Percentiles rank a stretch among this genome's conserved stretches.
Conservation (phyloP, 2,329 filamentous ascomycete species). For the Pseudopyricularia javanii region DNA sequence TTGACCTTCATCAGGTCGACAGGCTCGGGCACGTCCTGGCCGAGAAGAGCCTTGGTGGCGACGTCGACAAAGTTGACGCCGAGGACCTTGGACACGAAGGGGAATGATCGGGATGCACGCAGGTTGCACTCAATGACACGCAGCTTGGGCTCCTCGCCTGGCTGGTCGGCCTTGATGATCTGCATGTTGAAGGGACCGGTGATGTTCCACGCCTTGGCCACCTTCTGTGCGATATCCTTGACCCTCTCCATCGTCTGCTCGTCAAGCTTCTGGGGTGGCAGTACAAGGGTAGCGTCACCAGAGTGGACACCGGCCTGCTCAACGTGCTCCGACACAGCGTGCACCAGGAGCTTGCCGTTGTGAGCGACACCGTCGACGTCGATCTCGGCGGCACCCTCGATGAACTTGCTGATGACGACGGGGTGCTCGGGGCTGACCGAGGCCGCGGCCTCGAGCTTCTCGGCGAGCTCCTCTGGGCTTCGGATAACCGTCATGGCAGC, state of each 20-base stretch:
- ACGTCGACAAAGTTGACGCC: constrained; percentile 95
- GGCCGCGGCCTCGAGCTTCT: constrained; percentile 84
- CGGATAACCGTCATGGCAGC: constrained; percentile 97
- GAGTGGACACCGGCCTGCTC: constrained; percentile 98
- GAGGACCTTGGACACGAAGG: constrained; percentile 94
- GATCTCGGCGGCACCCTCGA: constrained; percentile 91
- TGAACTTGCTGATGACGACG: constrained; percentile 97
- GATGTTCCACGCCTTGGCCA: constrained; percentile 93
- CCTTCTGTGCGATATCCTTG: constrained; percentile 93
- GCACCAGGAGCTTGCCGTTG: constrained; percentile 73
- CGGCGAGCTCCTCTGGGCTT: constrained; percentile 77
- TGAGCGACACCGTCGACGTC: constrained; percentile 90
- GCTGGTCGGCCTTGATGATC: constrained; percentile 84
- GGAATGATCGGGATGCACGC: constrained; percentile 93
- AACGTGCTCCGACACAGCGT: constrained; percentile 90
- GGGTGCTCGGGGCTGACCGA: constrained; percentile 92
- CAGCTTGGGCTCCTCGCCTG: constrained; percentile 61
- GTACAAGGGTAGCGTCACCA: constrained; percentile 86
- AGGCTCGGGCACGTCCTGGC: constrained; percentile 71
- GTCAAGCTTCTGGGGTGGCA: constrained; percentile 75
- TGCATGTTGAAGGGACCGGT: constrained; percentile 98
- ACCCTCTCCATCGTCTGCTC: constrained; percentile 67
- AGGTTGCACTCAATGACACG: constrained; percentile 99
- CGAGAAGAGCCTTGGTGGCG: constrained; percentile 83
- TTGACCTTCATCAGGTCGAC: constrained; percentile 80